Evolutionary conservation across 2,329 filamentous ascomycete species (phyloP).

Genomic region (Colletotrichum tabaci): DNA sequence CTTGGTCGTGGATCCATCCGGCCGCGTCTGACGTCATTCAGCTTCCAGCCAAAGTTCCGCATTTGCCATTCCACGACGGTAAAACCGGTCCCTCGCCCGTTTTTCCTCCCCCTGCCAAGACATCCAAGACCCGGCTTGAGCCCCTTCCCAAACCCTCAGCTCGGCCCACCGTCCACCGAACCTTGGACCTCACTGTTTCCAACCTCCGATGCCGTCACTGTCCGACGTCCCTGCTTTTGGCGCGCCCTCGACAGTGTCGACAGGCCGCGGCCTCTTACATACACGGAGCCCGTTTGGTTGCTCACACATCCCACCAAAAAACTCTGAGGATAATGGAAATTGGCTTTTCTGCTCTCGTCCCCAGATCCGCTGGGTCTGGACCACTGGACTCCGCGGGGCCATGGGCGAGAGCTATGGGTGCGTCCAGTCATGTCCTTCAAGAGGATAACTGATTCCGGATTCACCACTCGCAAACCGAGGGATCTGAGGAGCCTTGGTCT

Average conservation of each 20-base stretch:
- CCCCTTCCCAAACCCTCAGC: constrained; percentile 25
- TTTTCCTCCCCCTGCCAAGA: constrained; percentile 41
- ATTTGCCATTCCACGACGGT: constrained; percentile 28
- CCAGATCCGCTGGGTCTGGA: constrained; percentile 25
- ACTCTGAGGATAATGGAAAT: too few species aligned
- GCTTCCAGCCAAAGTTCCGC: constrained; percentile 5
- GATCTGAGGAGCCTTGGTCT: too few species aligned
- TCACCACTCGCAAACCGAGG: constrained; percentile 2
- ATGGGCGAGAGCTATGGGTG: constrained; percentile 11
- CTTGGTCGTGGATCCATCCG: background rate
- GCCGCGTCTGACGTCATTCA: constrained; percentile 33
- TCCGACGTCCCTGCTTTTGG: constrained; percentile 29
- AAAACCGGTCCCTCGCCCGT: constrained; percentile 27
- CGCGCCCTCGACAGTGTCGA: constrained; percentile 19
- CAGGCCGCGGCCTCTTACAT: constrained; percentile 2
- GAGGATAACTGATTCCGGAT: background rate
- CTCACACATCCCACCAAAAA: background rate
- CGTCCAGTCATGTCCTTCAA: constrained; percentile 13
- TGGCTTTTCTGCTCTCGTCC: constrained; percentile 8
- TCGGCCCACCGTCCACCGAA: constrained; percentile 38
- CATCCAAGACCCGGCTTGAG: constrained; percentile 27
- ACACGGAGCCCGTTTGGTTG: constrained; percentile 18
- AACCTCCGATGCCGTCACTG: constrained; percentile 33
- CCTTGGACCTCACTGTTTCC: constrained; percentile 30
- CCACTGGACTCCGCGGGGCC: constrained; percentile 22